These are phyloP conservation scores for Arachnopeziza araneosa DNA, from an alignment of 2,329 filamentous ascomycete genomes.

Conservation along the genomic window DNA sequence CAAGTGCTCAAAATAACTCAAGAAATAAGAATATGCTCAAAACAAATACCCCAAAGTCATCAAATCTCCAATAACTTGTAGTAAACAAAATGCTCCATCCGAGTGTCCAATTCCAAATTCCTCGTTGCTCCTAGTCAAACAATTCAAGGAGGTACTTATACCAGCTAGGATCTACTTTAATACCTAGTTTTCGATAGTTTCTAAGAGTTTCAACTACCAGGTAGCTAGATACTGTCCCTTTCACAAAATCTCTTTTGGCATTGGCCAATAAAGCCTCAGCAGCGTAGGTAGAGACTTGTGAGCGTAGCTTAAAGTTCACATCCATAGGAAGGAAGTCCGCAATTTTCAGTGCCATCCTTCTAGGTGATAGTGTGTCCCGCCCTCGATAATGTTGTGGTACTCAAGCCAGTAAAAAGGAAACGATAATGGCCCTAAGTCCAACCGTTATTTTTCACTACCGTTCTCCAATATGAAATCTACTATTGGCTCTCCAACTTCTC, in stretches of 20 bases:
- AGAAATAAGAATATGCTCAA: no score
- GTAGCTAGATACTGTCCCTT: background rate
- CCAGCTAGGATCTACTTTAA: background rate
- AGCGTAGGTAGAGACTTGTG: background rate
- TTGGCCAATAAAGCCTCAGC: background rate
- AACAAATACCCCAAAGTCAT: no score
- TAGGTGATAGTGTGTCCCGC: background rate
- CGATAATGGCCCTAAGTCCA: background rate
- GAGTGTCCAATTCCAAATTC: no score
- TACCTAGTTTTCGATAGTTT: background rate
- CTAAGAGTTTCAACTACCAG: background rate
- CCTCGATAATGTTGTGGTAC: background rate
- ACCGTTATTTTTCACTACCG: background rate
- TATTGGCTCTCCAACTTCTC: background rate
- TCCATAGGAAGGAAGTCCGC: background rate
- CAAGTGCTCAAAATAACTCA: no score
- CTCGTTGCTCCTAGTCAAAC: background rate
- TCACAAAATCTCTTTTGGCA: background rate
- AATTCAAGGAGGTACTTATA: background rate
- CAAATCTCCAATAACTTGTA: no score
- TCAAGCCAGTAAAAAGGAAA: background rate
- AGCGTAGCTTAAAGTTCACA: background rate
- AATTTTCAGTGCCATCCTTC: background rate
- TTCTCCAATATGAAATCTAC: background rate
- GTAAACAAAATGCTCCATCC: no score